Evolutionary conservation across 1,139 yeast genomes (phyloP), one percentile per base, ranked within the genome.

Genomic region (Debaryomycetaceae sp.): DNA sequence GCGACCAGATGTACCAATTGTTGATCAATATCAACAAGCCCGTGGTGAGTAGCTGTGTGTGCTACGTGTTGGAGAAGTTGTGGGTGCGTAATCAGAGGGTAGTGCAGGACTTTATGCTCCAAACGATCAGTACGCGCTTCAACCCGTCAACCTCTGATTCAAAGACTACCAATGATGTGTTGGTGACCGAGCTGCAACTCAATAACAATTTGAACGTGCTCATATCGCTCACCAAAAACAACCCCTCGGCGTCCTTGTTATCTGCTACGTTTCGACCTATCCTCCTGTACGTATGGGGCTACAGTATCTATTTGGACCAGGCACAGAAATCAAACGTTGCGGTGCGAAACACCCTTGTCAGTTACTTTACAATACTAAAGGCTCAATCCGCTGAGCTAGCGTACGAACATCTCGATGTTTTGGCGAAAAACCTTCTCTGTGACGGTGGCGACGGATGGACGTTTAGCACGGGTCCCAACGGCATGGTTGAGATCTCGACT

Each of bases 161-260:
- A 6, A 16, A 13, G 25, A 49, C 45, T 1, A 45, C 62, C 1
- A n/a, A n/a, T n/a, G n/a, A n/a, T n/a, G n/a, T n/a, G n/a, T 41
- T 71, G 1, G 65, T 69, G 0, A 35, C 63, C 8, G 83, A 74
- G 34, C 60, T 65, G 10, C 65, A 65, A 5, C 49, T 83, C 12
- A 82, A 82, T 44, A 78, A 81, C 50, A 63, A 65, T 5, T 57
- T 83, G n/a, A 81, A 80, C 49, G 86, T 81, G 0, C 45, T 82
- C 11, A 57, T 82, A 1, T 76, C 91, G 0, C 45, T 85, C 9
- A 58, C 82, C 0, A 76, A 76, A 44, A 75, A 71, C 39, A 62
- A 68, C 2, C 52, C 63, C n/a, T 45, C 69, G 1, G 43, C 51
- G 0, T 72, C 68, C 2, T 53, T 83, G 6, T 44, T 72, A 12